Conservation (phyloP, 257 asterid genomes). For the Solanum pennellii region DNA sequence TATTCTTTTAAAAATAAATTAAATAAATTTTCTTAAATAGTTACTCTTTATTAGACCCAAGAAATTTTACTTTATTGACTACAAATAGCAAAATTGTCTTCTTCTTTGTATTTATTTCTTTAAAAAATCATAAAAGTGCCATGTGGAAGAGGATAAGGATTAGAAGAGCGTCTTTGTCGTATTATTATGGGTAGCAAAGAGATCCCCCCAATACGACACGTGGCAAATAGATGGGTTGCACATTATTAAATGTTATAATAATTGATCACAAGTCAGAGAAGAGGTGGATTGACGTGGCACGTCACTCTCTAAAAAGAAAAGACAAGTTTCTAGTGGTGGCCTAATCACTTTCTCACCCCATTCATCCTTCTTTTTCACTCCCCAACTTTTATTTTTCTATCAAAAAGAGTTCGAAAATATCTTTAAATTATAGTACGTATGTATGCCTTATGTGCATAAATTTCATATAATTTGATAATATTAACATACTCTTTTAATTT, state of each 20-base stretch:
- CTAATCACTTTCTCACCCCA: slow-evolving; percentile 5
- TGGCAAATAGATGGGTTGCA: neutral
- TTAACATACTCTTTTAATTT: too few relatives aligned
- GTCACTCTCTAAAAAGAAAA: neutral
- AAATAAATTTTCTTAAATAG: too few relatives aligned
- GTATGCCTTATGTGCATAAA: neutral
- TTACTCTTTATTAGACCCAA: too few relatives aligned
- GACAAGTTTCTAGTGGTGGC: slow-evolving; percentile 5
- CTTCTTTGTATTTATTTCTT: too few relatives aligned
- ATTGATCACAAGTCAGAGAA: neutral
- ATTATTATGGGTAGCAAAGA: neutral
- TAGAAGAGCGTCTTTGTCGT: neutral
- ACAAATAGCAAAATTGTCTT: too few relatives aligned
- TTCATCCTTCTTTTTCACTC: neutral
- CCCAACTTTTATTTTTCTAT: too few relatives aligned
- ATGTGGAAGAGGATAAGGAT: neutral
- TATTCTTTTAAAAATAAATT: too few relatives aligned
- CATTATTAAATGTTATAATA: neutral
- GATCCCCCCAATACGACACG: slow-evolving; percentile 6
- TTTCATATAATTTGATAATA: too few relatives aligned
- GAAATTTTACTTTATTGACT: too few relatives aligned
- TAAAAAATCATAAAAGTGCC: neutral
- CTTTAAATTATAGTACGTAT: too few relatives aligned
- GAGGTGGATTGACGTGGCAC: slow-evolving; percentile 10
- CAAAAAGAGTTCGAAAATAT: too few relatives aligned